A percentile compares a stretch with the other conserved stretches of the same genome.
Evolutionary conservation across 2,329 filamentous ascomycete species (phyloP).

Genomic region (Fonsecaea multimorphosa): DNA sequence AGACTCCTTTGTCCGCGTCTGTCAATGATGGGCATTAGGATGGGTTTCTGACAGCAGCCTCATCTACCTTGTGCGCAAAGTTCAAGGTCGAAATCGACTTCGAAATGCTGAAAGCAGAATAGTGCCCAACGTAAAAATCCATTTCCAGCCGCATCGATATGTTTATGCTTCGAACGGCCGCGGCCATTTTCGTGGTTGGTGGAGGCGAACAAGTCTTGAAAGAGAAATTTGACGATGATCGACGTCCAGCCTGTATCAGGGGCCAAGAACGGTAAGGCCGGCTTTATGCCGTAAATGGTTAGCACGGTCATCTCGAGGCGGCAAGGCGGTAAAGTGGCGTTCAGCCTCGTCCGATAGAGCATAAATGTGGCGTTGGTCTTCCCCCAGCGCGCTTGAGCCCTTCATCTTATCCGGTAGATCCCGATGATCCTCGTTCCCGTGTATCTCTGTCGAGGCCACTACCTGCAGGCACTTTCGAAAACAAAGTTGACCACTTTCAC

Average conservation of each 20-base stretch:
- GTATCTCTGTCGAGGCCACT: neutral
- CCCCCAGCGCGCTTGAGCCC: constrained; percentile 4
- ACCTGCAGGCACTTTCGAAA: neutral
- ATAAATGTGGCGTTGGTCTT: constrained; percentile 4
- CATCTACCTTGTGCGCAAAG: neutral
- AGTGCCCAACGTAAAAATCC: neutral
- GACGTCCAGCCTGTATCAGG: constrained; percentile 6
- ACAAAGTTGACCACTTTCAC: neutral
- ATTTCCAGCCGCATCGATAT: neutral
- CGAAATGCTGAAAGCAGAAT: neutral
- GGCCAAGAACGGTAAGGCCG: neutral
- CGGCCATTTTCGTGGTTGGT: neutral
- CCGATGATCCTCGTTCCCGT: neutral
- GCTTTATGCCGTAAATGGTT: neutral
- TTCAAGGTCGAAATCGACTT: constrained; percentile 6
- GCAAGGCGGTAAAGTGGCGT: neutral
- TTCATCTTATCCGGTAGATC: constrained; percentile 1
- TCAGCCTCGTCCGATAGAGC: neutral
- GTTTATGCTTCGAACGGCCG: constrained; percentile 4
- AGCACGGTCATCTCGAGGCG: neutral
- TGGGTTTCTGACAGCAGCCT: constrained; percentile 6
- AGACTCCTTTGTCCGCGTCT: neutral
- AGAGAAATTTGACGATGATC: constrained; percentile 12
- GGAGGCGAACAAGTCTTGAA: neutral
- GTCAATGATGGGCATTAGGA: neutral